Evolutionary conservation across 2,329 filamentous ascomycete species (phyloP).

Genomic region (Exophiala oligosperma): DNA sequence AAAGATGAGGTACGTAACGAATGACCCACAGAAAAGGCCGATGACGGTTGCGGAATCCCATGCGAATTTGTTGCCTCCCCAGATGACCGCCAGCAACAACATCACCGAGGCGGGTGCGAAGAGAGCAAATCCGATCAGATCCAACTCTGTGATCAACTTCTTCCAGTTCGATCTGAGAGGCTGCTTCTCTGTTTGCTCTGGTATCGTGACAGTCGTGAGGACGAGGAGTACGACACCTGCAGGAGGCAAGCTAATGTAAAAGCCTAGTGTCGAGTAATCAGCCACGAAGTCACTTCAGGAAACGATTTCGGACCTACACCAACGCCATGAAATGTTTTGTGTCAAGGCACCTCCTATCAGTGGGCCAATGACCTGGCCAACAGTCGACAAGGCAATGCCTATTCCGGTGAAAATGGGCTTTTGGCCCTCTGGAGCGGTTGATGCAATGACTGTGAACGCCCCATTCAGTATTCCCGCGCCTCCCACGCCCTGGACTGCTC

Average conservation of each 20-base stretch:
- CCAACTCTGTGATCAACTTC: slow-evolving; percentile 38
- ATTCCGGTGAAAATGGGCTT: slow-evolving; percentile 38
- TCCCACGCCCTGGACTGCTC: slow-evolving; percentile 37
- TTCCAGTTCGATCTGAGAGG: slow-evolving; percentile 14
- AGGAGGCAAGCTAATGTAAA: slow-evolving; percentile 46
- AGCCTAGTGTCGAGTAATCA: slow-evolving; percentile 28
- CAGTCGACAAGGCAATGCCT: slow-evolving; percentile 34
- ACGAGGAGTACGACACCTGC: slow-evolving; percentile 42
- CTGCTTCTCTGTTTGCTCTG: slow-evolving; percentile 17
- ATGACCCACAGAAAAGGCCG: slow-evolving; percentile 37
- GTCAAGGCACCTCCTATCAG: slow-evolving; percentile 46
- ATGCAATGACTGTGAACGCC: slow-evolving; percentile 42
- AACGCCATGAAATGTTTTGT: slow-evolving; percentile 37
- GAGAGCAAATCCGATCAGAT: slow-evolving; percentile 60
- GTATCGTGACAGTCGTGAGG: slow-evolving; percentile 11
- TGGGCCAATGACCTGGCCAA: slow-evolving; percentile 44
- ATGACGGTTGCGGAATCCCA: slow-evolving; percentile 42
- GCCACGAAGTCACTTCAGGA: background rate
- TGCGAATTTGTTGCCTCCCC: slow-evolving; percentile 16
- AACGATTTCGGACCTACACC: slow-evolving; percentile 18
- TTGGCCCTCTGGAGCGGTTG: slow-evolving; percentile 34
- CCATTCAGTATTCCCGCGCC: slow-evolving; percentile 40
- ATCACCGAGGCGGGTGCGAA: slow-evolving; percentile 45
- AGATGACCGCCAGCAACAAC: slow-evolving; percentile 28
- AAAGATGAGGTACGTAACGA: slow-evolving; percentile 33